A percentile compares a stretch with the other conserved stretches of the same genome.
Evolutionary conservation across 768 basidiomycete species (phyloP).

Genomic region (Leccinum sublutescens): DNA sequence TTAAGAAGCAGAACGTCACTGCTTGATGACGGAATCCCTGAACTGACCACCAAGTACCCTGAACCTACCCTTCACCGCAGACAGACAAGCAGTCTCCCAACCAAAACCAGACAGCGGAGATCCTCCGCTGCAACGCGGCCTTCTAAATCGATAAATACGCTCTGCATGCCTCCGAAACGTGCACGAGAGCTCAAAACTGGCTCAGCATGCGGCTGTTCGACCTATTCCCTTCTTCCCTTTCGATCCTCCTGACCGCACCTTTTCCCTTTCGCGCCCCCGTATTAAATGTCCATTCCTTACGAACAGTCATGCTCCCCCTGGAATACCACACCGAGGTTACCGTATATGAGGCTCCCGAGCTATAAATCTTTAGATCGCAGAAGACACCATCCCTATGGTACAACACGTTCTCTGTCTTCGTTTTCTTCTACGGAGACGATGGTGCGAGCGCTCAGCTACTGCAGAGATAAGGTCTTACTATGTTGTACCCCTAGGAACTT

Average conservation of each 20-base stretch:
- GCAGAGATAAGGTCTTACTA: slow-evolving; percentile 5
- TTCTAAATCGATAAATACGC: slow-evolving; percentile 18
- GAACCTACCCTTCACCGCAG: slow-evolving; percentile 7
- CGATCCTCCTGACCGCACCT: neutral
- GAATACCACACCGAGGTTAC: slow-evolving; percentile 3
- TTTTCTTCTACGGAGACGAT: neutral
- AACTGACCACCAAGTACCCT: slow-evolving; percentile 12
- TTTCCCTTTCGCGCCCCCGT: slow-evolving; percentile 1
- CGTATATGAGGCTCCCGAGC: slow-evolving; percentile 25
- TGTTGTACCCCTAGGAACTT: slow-evolving; percentile 11
- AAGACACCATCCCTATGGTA: slow-evolving; percentile 25
- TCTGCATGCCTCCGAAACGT: slow-evolving; percentile 29
- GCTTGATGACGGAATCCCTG: slow-evolving; percentile 2
- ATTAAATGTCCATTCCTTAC: slow-evolving; percentile 22
- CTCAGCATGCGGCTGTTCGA: slow-evolving; percentile 9
- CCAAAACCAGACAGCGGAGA: slow-evolving; percentile 28
- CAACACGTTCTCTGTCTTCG: neutral
- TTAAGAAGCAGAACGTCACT: neutral
- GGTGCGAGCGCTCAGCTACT: slow-evolving; percentile 6
- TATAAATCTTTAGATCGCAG: slow-evolving; percentile 14
- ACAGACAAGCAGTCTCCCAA: slow-evolving; percentile 14
- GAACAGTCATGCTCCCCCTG: slow-evolving; percentile 12
- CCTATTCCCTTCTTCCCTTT: slow-evolving; percentile 1
- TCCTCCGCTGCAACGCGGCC: slow-evolving; percentile 24
- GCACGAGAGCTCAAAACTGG: slow-evolving; percentile 17